Evolutionary conservation across 179 eudicot species (phyloP), one percentile per base, ranked within the genome.

Genomic region (Silene vulgaris): DNA sequence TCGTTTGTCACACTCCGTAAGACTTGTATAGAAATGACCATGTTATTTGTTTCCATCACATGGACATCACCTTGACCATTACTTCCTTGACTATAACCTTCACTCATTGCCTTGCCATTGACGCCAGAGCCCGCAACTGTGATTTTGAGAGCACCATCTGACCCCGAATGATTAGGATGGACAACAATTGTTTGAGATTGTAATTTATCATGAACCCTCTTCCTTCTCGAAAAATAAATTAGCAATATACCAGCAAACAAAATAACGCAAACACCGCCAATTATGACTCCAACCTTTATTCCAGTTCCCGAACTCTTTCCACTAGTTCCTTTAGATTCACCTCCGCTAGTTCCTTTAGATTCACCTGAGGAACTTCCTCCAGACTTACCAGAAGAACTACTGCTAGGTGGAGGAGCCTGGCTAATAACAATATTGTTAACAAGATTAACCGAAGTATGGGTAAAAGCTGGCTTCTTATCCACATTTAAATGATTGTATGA

Each of bases 11-110:
- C 87, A 60, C 67, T 82, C 64, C 80, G 76, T 68, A 85, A 78
- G 29, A 85, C 84, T 73, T 85, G 84, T 69, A 85, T 85, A 16
- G 87, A 82, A 8, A 85, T 85, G 17, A 85, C 75, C 87, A 85
- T 73, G 82, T 65, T 82, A 54, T 71, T 78, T 54, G 83, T 75
- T 85, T 85, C 87, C 4, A 82, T 82, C 60, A 80, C 79, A 75
- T 85, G 84, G 67, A 85, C 76, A 21, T 85, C 84, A 65, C 81
- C 78, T 20, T 82, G 74, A 26, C 40, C 83, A 28, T 76, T 78
- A 30, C 80, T 82, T 13, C 78, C 79, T 26, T 67, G 82, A 70
- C 80, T 79, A 69, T 45, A 60, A 32, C 64, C 78, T 32, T 78
- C 84, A 75, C 79, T 77, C n/a, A 17, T 11, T 3, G 57, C 30